phyloP scores from a whole-genome alignment of 768 basidiomycete species.

The Mrakia gelida region DNA sequence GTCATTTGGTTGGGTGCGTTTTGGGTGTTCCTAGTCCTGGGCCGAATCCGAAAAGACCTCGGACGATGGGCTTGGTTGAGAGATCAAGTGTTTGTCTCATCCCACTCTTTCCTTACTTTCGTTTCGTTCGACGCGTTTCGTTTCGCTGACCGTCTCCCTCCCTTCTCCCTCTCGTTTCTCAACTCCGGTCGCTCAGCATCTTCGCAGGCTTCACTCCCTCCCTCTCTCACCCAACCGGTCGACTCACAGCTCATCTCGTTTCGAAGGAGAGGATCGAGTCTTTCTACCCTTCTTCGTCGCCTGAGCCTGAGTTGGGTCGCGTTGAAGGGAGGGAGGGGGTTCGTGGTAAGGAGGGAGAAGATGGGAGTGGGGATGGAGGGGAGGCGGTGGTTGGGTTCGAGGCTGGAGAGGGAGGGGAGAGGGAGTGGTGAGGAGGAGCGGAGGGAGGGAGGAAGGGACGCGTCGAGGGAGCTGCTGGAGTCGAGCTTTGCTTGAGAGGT shows the following conservation, averaged over 20 bases:
- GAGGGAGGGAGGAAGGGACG: no score
- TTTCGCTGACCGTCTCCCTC: background rate
- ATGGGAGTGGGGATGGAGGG: no score
- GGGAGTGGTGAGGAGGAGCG: no score
- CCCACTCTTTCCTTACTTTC: background rate
- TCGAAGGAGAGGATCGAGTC: background rate
- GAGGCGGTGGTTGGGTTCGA: no score
- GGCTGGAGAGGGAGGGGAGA: no score
- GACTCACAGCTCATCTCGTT: background rate
- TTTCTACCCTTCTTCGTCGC: background rate
- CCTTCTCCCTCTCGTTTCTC: background rate
- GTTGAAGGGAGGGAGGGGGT: no score
- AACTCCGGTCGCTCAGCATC: background rate
- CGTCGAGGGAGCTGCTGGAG: no score
- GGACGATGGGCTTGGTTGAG: background rate
- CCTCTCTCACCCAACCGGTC: background rate
- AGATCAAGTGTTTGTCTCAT: background rate
- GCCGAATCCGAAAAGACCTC: background rate
- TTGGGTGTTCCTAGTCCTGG: background rate
- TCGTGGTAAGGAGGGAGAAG: no score
- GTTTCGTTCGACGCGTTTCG: background rate
- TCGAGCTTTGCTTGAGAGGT: no score
- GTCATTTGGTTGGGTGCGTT: no score
- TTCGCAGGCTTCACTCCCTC: background rate
- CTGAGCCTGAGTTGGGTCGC: no score